Evolutionary conservation across 192 early-diverging fungal genomes (phyloP).

Genomic region (Gigaspora rosea): DNA sequence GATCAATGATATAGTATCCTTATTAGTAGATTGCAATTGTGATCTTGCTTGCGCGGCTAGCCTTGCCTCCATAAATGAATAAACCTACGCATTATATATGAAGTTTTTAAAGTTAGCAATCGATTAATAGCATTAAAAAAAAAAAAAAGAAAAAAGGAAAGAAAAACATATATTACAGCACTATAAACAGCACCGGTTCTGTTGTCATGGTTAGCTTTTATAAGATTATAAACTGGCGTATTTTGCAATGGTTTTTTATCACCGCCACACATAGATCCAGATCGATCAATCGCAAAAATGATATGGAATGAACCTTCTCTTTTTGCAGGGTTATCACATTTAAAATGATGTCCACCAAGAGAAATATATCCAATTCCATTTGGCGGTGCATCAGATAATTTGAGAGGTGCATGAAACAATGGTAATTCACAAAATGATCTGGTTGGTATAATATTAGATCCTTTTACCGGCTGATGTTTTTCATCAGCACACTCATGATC

Average conservation of each 20-base stretch:
- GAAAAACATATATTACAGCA: background rate
- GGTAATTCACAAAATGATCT: slow-evolving; percentile 10
- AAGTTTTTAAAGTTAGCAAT: too few relatives aligned
- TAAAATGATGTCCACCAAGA: slow-evolving; percentile 33
- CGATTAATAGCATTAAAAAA: background rate
- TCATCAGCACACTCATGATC: slow-evolving; percentile 28
- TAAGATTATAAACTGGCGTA: background rate
- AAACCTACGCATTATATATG: background rate
- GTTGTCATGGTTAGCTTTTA: slow-evolving; percentile 16
- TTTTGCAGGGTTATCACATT: slow-evolving; percentile 9
- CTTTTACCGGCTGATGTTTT: background rate
- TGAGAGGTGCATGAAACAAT: slow-evolving; percentile 5
- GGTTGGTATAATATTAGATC: background rate
- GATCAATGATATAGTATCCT: slow-evolving; percentile 28
- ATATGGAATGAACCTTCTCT: slow-evolving; percentile 20
- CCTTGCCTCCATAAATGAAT: slow-evolving; percentile 31
- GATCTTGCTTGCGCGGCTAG: background rate
- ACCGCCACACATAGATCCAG: background rate
- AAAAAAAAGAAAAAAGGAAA: background rate
- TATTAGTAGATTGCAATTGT: background rate
- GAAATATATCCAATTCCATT: slow-evolving; percentile 30
- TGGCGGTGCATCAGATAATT: background rate
- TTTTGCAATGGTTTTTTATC: slow-evolving; percentile 1
- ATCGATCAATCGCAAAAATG: slow-evolving; percentile 30
- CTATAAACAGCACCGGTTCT: slow-evolving; percentile 28